Evolutionary conservation across 2,329 filamentous ascomycete genomes (phyloP).

Genomic region (Ploettnerulaceae sp.): DNA sequence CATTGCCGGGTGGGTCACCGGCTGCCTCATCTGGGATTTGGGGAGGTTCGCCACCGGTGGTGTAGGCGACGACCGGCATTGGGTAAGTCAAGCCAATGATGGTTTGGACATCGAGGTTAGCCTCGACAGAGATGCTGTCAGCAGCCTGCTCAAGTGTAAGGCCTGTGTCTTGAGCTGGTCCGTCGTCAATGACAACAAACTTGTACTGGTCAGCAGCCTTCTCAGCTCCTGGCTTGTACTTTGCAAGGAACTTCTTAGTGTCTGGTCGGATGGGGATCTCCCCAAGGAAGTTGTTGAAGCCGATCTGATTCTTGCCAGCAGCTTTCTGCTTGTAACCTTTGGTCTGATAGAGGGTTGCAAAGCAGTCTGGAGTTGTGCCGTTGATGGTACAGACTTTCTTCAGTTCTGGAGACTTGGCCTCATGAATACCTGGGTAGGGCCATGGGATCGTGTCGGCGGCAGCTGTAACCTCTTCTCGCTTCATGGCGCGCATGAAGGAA

Average conservation of each 20-base stretch:
- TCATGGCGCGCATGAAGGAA: slow-evolving; percentile 46
- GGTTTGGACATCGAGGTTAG: slow-evolving; percentile 52
- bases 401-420: slow-evolving; percentile 5
- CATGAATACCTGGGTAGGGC: slow-evolving; percentile 8
- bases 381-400: slow-evolving; percentile 57
- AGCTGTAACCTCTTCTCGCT: background rate
- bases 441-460: background rate
- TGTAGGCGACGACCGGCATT: slow-evolving; percentile 48
- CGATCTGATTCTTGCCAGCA: slow-evolving; percentile 21
- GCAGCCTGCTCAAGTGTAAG: slow-evolving; percentile 11
- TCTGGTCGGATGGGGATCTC: slow-evolving; percentile 25
- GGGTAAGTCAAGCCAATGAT: slow-evolving; percentile 51
- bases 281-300: slow-evolving; percentile 25
- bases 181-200: slow-evolving; percentile 15
- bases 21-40: slow-evolving; percentile 41
- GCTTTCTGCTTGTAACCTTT: slow-evolving; percentile 19
- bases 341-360: slow-evolving; percentile 25
- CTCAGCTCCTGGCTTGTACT: slow-evolving; percentile 19
- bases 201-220: slow-evolving; percentile 14
- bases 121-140: slow-evolving; percentile 38
- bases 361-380: slow-evolving; percentile 22
- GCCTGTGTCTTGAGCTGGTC: slow-evolving; percentile 8
- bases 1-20: slow-evolving; percentile 39
- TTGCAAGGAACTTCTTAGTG: slow-evolving; percentile 16
- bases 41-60: slow-evolving; percentile 51